phyloP scores from a whole-genome alignment of 768 basidiomycete genomes.

The Kwoniella botswanensis region DNA sequence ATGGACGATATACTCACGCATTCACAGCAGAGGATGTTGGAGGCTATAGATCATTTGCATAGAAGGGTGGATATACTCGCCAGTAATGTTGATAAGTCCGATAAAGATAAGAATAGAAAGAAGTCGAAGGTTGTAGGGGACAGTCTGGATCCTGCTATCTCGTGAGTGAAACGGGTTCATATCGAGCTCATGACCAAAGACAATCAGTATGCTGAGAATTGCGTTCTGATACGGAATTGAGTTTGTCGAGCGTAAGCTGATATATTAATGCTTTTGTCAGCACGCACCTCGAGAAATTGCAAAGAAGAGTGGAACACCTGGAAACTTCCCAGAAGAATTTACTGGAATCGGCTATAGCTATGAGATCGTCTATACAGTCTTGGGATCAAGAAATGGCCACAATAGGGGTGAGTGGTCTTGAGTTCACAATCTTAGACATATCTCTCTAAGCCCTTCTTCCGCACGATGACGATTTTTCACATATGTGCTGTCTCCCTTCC shows the following conservation, averaged over 20 bases:
- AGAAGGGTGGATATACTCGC: conserved; percentile 31
- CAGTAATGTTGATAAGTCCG: conserved; percentile 15
- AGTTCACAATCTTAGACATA: background rate
- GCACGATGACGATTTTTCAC: too few relatives aligned
- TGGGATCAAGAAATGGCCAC: conserved; percentile 41
- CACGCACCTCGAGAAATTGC: conserved; percentile 22
- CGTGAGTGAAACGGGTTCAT: conserved; percentile 10
- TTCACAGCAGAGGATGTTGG: conserved; percentile 52
- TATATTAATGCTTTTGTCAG: conserved; percentile 1
- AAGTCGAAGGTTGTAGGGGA: background rate
- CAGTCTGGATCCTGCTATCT: conserved; percentile 18
- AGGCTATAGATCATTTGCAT: conserved; percentile 43
- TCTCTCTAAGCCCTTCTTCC: too few relatives aligned
- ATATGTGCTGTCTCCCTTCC: background rate
- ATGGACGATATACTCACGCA: conserved; percentile 56
- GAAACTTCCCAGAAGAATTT: conserved; percentile 35
- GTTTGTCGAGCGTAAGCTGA: background rate
- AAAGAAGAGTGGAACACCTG: conserved; percentile 31
- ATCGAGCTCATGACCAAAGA: background rate
- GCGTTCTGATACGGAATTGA: too few relatives aligned
- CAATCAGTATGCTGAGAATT: background rate
- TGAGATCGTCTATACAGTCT: conserved; percentile 32
- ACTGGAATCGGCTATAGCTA: conserved; percentile 31
- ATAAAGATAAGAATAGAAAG: background rate
- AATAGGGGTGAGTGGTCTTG: conserved; percentile 25